Evolutionary conservation across 495 filamentous ascomycete genomes (phyloP), one percentile per base, ranked within the genome.

Genomic region (Neurospora sp.): DNA sequence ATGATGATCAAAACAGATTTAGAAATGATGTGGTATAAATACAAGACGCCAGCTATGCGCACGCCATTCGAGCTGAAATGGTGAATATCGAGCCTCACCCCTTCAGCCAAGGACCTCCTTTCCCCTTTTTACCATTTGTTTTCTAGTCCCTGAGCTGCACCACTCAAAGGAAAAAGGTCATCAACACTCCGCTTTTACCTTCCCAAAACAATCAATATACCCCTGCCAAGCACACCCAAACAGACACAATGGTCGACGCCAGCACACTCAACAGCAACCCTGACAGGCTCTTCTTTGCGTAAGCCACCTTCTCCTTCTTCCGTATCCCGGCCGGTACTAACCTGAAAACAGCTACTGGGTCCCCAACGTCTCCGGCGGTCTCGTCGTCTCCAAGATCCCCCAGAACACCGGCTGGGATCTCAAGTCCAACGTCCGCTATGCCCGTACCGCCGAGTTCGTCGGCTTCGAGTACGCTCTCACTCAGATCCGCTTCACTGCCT

Each of bases 401-500:
- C 84, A 86, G 70, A 73, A 76, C 5, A 86, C 84, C 24, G 74
- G 73, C n/a, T 86, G 84, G 83, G 81, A 83, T 69, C 80, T 85
- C 45, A 78, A 83, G 37, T 80, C 79, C 37, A 86, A 86, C 76
- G 76, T 82, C 9, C 74, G 76, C 43, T 86, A 86, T 72, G 84
- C 84, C 28, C 79, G 78, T 43, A 83, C 82, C 24, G 84, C 84
- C 39, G 84, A 86, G 74, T 73, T 75, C 70, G 77, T 75, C 21
- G 84, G 84, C 38, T 85, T 86, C 76, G 84, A 86, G 71, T 85
- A 83, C 73, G 84, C 82, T 10, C 79, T 85, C n/a, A 80, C 82
- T 39, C 84, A 86, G 76, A 85, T 85, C 70, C 79, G 84, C 70
- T 86, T 85, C 74, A 85, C 84, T 76, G 81, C 84, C 31, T 84